Percentiles rank a stretch among this genome's conserved stretches.
These are phyloP conservation scores for Salvia sclarea DNA, from an alignment of 305 asterid species.

Conservation along the genomic window DNA sequence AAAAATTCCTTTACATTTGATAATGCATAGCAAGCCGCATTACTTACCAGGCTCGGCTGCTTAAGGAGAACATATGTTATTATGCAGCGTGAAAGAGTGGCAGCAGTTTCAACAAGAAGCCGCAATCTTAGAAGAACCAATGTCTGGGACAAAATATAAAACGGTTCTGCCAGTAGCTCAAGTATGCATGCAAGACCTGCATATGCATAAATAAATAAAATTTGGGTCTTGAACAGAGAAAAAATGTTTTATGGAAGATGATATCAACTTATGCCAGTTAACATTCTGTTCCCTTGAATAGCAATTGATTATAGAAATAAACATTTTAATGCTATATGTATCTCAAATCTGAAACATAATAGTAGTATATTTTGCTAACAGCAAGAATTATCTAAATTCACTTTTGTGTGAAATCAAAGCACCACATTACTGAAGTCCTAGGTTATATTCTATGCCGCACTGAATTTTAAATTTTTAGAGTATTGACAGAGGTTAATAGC, in stretches of 20 bases:
- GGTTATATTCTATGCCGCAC: background rate
- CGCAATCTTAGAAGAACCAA: conserved; percentile 81
- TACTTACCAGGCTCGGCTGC: conserved; percentile 62
- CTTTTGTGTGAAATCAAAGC: conserved; percentile 7
- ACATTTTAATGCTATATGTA: background rate
- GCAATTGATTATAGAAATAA: background rate
- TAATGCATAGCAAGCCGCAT: conserved; percentile 1
- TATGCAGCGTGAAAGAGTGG: conserved; percentile 79
- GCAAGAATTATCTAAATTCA: conserved; percentile 3
- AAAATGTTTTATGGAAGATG: conserved; percentile 8
- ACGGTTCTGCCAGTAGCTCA: conserved; percentile 92
- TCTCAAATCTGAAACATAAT: conserved; percentile 3
- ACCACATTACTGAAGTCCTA: conserved; percentile 5
- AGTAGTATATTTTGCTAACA: too few species aligned
- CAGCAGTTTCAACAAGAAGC: conserved; percentile 75
- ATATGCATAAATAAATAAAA: conserved; percentile 18
- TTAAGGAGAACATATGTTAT: conserved; percentile 66
- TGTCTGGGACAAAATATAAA: conserved; percentile 87
- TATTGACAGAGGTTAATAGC: conserved; percentile 27
- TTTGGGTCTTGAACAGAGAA: conserved; percentile 10
- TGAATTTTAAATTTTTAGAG: conserved; percentile 7
- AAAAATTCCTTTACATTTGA: conserved; percentile 13
- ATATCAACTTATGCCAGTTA: background rate
- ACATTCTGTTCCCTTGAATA: conserved; percentile 4
- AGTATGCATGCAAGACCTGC: conserved; percentile 87